Base-by-base conservation (phyloP, 2,329 filamentous ascomycete genomes). In the Cordyceps javanica region DNA sequence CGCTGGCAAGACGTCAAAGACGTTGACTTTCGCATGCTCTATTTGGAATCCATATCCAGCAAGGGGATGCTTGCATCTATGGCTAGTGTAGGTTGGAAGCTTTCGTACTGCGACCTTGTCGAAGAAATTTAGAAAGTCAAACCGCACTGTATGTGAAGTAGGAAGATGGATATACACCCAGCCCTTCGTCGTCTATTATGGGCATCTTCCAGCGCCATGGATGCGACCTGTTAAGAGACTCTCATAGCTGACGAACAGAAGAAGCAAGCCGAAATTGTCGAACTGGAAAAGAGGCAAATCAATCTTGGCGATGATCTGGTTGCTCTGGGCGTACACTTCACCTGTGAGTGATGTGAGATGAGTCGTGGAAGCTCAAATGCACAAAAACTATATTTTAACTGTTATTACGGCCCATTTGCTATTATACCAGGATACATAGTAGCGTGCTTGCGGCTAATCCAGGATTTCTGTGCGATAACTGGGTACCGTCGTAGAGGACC, bases 21-120 rank as follows among this genome's bases (percentile, higher is more conserved):
- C 41, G 53, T 38, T 21, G 53, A 48, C 42, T 56, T 48, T 48
- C 41, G 53, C 32, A 56, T 44, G 26, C 42, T 56, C 26, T 56
- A 56, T 36, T 19, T 56, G 16, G 53, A 49, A 42, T 48, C 41
- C 13, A 48, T 49, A 19, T 56, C n/a, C 2, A 56, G 41, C 32
- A 56, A 48, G 30, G 42, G 53, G 16, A 56, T 49, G 53, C 53
- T 56, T 14, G 53, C 41, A 39, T 56, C 53, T 11, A 56, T 56
- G 53, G 53, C 53, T 36, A 56, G 53, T 38, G 41, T 56, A 49
- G 32, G 14, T 23, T 48, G 41, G 53, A 56, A 56, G 53, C 42
- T 39, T 42, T 36, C 53, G 3, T 56, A 56, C 30, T 56, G 30
- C 42, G 30, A 39, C 11, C 34, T 56, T 36, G 41, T 41, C 57